phyloP scores from a whole-genome alignment of 305 asterid species.

The Fraxinus nigra region DNA sequence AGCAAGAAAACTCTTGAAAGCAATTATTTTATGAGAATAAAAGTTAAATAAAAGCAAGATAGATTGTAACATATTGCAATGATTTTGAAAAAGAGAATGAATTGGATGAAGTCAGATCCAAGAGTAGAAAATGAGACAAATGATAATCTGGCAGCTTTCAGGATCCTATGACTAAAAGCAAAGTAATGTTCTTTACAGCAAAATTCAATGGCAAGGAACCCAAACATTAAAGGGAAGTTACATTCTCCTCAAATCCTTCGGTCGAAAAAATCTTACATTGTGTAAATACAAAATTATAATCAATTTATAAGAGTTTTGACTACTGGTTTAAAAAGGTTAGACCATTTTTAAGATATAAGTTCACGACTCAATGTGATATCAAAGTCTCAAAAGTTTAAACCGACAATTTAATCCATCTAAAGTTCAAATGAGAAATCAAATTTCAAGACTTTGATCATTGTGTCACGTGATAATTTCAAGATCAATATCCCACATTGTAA shows the following conservation, averaged over 20 bases:
- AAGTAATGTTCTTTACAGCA: conserved; percentile 25
- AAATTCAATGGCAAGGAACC: conserved; percentile 30
- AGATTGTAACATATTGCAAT: neutral
- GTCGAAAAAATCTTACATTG: neutral
- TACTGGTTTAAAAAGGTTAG: neutral
- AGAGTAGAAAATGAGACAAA: conserved; percentile 33
- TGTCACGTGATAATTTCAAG: neutral
- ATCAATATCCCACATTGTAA: neutral
- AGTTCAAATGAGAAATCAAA: neutral
- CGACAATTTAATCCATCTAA: neutral
- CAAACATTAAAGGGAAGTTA: neutral
- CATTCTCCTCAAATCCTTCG: neutral
- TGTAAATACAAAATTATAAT: neutral
- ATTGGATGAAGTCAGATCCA: conserved; percentile 19
- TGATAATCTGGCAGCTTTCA: conserved; percentile 28
- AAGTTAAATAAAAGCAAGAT: neutral
- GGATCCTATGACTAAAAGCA: conserved; percentile 24
- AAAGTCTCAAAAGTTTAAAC: neutral
- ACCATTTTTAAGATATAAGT: neutral
- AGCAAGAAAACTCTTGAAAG: neutral
- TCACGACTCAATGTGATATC: neutral
- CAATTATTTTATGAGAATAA: neutral
- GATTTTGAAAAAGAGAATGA: neutral
- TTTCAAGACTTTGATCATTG: neutral
- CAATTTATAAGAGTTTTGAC: neutral